Conservation (phyloP, 805 yeast genomes). For the Candida sphagnicola region DNA sequence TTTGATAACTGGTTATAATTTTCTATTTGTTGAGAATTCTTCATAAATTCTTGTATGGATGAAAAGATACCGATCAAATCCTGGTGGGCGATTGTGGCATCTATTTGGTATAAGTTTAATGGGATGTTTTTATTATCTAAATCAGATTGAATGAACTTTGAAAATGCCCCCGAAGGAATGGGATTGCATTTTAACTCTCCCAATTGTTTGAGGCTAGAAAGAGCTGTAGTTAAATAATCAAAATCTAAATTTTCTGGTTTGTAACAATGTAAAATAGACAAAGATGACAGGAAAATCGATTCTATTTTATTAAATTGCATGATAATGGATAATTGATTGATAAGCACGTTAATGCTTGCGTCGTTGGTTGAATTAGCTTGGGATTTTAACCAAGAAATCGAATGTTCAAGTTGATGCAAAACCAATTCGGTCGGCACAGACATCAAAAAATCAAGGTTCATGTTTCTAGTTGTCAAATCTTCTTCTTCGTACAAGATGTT, state of each 20-base stretch:
- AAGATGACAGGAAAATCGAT: conserved; percentile 9
- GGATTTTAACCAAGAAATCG: conserved; percentile 28
- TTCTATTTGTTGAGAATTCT: conserved; percentile 13
- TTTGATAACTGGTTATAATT: conserved; percentile 22
- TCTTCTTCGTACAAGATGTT: conserved; percentile 74
- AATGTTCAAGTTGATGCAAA: conserved; percentile 24
- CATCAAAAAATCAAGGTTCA: conserved; percentile 43
- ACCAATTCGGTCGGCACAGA: conserved; percentile 20
- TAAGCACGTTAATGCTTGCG: conserved; percentile 1
- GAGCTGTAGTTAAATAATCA: conserved; percentile 16
- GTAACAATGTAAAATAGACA: conserved; percentile 6
- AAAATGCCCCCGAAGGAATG: conserved; percentile 24
- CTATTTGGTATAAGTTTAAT: conserved; percentile 21
- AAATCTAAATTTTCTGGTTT: conserved; percentile 7
- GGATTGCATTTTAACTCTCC: neutral
- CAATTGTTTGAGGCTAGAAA: conserved; percentile 7
- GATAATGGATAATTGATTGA: conserved; percentile 24
- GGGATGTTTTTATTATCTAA: conserved; percentile 37
- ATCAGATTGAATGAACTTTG: conserved; percentile 34
- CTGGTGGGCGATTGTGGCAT: conserved; percentile 16
- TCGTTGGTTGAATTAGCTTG: neutral
- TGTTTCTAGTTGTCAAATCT: conserved; percentile 61
- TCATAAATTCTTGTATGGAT: conserved; percentile 16
- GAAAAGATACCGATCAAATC: conserved; percentile 17
- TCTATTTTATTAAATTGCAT: conserved; percentile 24